A percentile compares a stretch with the other conserved stretches of the same genome.
These are phyloP conservation scores for Alnus glutinosa DNA, from an alignment of 306 rosid genomes.

Conservation along the genomic window DNA sequence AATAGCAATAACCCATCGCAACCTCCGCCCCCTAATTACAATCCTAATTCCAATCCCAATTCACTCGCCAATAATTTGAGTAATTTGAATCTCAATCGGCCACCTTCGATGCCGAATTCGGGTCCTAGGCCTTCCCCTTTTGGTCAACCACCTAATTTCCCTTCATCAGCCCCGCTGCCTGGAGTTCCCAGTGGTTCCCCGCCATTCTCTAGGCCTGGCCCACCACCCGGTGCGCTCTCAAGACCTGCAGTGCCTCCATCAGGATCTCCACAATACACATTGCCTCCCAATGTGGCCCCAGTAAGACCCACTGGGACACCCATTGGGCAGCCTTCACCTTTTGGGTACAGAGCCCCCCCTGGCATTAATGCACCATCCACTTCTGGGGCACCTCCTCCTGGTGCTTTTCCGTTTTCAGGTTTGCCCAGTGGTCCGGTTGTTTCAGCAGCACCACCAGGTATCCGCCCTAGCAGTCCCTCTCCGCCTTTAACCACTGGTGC, in stretches of 20 bases:
- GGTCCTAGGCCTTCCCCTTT: slow-evolving; percentile 74
- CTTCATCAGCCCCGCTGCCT: slow-evolving; percentile 44
- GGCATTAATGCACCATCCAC: slow-evolving; percentile 38
- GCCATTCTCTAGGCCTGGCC: slow-evolving; percentile 70
- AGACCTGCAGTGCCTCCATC: slow-evolving; percentile 56
- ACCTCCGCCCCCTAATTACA: slow-evolving; percentile 62
- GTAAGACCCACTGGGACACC: slow-evolving; percentile 48
- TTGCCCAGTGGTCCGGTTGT: slow-evolving; percentile 40
- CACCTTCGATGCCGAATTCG: slow-evolving; percentile 62
- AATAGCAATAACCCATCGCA: slow-evolving; percentile 34
- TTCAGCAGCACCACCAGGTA: slow-evolving; percentile 37
- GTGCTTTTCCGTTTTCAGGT: slow-evolving; percentile 42
- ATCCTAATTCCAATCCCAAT: slow-evolving; percentile 57
- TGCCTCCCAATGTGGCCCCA: slow-evolving; percentile 39
- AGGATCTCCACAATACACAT: slow-evolving; percentile 47
- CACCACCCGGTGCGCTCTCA: slow-evolving; percentile 50
- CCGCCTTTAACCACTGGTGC: slow-evolving; percentile 46
- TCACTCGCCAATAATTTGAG: slow-evolving; percentile 56
- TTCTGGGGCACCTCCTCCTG: slow-evolving; percentile 46
- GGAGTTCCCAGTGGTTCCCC: slow-evolving; percentile 54
- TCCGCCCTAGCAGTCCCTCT: slow-evolving; percentile 51
- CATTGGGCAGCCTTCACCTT: slow-evolving; percentile 43
- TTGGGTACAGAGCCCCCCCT: slow-evolving; percentile 57
- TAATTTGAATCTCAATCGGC: slow-evolving; percentile 79
- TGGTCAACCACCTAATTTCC: slow-evolving; percentile 61